phyloP scores from a whole-genome alignment of 2,329 filamentous ascomycete species.

The Aureobasidium mangrovei region DNA sequence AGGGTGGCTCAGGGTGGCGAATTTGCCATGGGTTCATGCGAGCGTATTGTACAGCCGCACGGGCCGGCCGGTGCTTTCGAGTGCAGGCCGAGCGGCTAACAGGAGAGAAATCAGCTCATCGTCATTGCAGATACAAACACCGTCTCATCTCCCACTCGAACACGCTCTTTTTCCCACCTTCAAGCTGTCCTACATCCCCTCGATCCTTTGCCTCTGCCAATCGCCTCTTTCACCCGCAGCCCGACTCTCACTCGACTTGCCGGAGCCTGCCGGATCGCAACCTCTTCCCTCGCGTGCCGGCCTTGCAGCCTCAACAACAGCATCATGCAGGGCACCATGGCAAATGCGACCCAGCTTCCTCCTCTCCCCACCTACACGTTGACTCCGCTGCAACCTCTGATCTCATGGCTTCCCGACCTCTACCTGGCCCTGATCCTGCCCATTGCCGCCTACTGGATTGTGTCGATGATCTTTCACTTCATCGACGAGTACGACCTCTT shows the following conservation, averaged over 20 bases:
- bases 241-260: no score
- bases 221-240: no score
- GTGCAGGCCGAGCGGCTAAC: not conserved
- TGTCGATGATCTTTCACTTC: conserved; percentile 79
- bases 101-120: not conserved
- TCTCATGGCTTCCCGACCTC: conserved; percentile 74
- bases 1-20: not conserved
- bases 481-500: conserved; percentile 81
- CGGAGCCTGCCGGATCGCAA: conserved; percentile 3
- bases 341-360: conserved; percentile 44
- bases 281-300: conserved; percentile 5
- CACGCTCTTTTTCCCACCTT: not conserved
- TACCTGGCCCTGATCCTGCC: conserved; percentile 68
- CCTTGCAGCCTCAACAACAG: not conserved
- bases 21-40: not conserved
- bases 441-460: conserved; percentile 76
- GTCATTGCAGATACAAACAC: not conserved
- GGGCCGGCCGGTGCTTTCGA: no score
- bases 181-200: not conserved
- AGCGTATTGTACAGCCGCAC: no score
- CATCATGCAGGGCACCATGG: conserved; percentile 19
- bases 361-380: conserved; percentile 78
- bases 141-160: not conserved
- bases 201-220: not conserved
- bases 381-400: conserved; percentile 57